Percentiles rank a stretch among this genome's conserved stretches.
phyloP scores from a whole-genome alignment of 768 basidiomycete genomes.

The Ramaria sp. region DNA sequence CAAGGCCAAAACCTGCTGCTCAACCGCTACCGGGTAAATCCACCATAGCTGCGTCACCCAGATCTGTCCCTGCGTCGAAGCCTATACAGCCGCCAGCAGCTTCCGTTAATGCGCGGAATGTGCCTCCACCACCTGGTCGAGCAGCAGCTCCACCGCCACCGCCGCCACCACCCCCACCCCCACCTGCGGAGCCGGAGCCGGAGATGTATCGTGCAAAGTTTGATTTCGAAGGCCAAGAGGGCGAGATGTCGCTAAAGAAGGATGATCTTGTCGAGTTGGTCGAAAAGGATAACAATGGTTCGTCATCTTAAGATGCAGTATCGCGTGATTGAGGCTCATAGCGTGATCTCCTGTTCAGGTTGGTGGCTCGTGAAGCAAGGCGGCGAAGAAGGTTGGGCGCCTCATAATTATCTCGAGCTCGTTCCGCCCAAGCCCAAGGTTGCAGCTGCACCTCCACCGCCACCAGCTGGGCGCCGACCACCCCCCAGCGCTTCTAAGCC shows the following conservation, averaged over 20 bases:
- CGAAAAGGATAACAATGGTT: conserved; percentile 81
- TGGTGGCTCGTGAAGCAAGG: conserved; percentile 96
- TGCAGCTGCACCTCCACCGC: conserved; percentile 59
- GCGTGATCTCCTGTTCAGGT: conserved; percentile 22
- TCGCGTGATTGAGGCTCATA: background rate
- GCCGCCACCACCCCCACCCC: conserved; percentile 44
- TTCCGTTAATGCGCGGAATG: conserved; percentile 12
- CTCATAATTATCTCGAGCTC: conserved; percentile 84
- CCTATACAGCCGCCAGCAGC: conserved; percentile 12
- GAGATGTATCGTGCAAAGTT: conserved; percentile 83
- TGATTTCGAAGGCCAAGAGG: conserved; percentile 86
- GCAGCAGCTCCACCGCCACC: conserved; percentile 31
- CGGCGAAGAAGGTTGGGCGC: conserved; percentile 86
- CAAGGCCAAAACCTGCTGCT: conserved; percentile 48
- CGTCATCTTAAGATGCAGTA: conserved; percentile 8
- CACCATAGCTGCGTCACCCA: conserved; percentile 16
- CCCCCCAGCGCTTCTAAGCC: conserved; percentile 33
- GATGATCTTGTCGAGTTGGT: conserved; percentile 88
- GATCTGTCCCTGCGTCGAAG: conserved; percentile 25
- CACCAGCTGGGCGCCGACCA: conserved; percentile 32
- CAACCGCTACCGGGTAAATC: conserved; percentile 55
- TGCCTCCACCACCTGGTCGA: conserved; percentile 33
- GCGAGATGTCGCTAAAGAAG: conserved; percentile 83
- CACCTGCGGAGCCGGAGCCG: conserved; percentile 47
- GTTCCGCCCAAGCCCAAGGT: conserved; percentile 57